Base-by-base conservation (phyloP, 75 land plant genomes). In the Pseudotsuga menziesii region DNA sequence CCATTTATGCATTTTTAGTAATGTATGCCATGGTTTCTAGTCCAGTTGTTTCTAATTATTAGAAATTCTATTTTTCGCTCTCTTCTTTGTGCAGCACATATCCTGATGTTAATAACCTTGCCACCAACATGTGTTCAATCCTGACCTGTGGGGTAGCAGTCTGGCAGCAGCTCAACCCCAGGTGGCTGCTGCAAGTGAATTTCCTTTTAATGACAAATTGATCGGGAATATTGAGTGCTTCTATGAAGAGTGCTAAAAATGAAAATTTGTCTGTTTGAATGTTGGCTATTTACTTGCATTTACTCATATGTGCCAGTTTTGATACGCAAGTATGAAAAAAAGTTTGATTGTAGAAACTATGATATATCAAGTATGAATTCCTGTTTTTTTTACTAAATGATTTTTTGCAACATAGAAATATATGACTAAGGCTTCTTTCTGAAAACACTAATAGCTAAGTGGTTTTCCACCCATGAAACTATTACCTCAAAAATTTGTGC, bases 21-120 rank as follows among this genome's bases (percentile, higher is more conserved):
- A 4, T 29, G 36, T 39, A 36, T 67, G 22, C 39, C 58, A 57
- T 22, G 12, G 70, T 74, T 74, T 61, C 12, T 61, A 29, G 32
- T 52, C 75, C 32, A 54, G 11, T 58, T 73, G 23, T 22, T 52
- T 74, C 75, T 74, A 74, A 67, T 67, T n/a, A 67, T 67, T 36
- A 67, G 22, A 39, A 36, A 6, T 39, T 67, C 12, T 67, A 16
- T 67, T 36, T 67, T 36, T 41, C 39, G 48, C 32, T 63, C 36
- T 63, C 32, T 63, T 35, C 11, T 67, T 67, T 67, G 71, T 67
- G 71, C 48, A 39, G 71, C 71, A 67, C 71, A 36, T 8, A 36
- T 20, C 71, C 44, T 67, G 12, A 48, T 39, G 44, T 20, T 67
- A 67, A 35, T 36, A 39, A 39, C 48, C 1, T 48, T 67, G 22